phyloP scores from a whole-genome alignment of 2,329 filamentous ascomycete species.

The Penicillium sp. region DNA sequence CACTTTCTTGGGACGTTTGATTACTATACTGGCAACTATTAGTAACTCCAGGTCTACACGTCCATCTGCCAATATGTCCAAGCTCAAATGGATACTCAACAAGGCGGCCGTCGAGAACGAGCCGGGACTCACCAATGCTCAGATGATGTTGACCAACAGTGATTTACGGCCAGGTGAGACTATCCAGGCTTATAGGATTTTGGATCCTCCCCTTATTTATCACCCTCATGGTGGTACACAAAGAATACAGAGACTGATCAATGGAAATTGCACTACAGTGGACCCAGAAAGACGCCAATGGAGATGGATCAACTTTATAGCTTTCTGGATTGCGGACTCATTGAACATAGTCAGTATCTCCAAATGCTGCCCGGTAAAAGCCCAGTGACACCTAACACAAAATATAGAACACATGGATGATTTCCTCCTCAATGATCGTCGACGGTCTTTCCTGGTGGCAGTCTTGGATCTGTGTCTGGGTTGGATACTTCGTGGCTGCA shows the following conservation, averaged over 20 bases:
- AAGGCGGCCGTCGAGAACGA: constrained; percentile 73
- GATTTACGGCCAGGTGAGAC: constrained; percentile 65
- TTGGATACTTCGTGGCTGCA: constrained; percentile 76
- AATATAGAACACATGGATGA: constrained; percentile 82
- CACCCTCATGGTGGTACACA: background rate
- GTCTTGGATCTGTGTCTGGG: constrained; percentile 82
- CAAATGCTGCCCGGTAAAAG: background rate
- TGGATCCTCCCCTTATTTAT: background rate
- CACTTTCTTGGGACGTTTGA: background rate
- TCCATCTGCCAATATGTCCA: constrained; percentile 23
- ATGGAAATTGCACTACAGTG: constrained; percentile 50
- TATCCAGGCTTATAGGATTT: background rate
- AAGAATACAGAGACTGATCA: background rate
- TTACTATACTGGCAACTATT: background rate
- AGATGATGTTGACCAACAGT: constrained; percentile 84
- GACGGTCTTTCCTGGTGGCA: constrained; percentile 86
- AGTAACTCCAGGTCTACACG: background rate
- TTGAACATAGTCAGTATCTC: constrained; percentile 65
- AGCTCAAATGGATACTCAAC: constrained; percentile 34
- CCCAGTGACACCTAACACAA: constrained; percentile 1
- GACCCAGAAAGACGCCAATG: constrained; percentile 78
- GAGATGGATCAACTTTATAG: constrained; percentile 83
- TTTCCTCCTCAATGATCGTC: constrained; percentile 77
- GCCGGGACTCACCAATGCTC: constrained; percentile 70
- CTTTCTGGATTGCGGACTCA: constrained; percentile 80